Percentiles rank a stretch among this genome's conserved stretches.
phyloP scores from a whole-genome alignment of 73 alveolate genomes.

The Blepharisma stoltei region DNA sequence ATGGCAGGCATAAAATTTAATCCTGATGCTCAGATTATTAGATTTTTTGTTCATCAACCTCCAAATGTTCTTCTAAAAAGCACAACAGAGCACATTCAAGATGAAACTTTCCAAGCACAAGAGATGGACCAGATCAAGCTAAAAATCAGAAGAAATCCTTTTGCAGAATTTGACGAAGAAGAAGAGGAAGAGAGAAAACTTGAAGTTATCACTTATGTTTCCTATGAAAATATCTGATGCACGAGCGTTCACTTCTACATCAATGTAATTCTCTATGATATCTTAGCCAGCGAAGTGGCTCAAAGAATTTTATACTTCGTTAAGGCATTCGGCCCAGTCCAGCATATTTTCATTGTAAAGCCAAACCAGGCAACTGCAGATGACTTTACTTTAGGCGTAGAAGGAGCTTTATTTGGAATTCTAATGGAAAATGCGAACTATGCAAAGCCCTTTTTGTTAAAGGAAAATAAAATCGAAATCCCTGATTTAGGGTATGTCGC shows the following conservation, averaged over 20 bases:
- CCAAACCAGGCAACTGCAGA: background rate
- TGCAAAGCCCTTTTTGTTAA: background rate
- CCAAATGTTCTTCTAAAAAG: too few species aligned
- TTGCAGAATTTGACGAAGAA: constrained; percentile 1
- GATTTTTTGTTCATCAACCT: too few species aligned
- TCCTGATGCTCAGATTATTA: too few species aligned
- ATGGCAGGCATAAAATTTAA: too few species aligned
- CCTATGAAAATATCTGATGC: background rate
- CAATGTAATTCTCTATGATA: background rate
- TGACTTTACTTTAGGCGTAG: background rate
- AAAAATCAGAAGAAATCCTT: too few species aligned
- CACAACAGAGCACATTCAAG: too few species aligned
- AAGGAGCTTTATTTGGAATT: constrained; percentile 11
- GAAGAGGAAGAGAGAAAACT: background rate
- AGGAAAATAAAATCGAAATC: background rate
- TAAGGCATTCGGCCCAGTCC: background rate
- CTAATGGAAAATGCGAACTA: background rate
- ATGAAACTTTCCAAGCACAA: too few species aligned
- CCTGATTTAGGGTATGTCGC: background rate
- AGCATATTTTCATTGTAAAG: background rate
- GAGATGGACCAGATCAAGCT: too few species aligned
- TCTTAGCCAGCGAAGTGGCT: background rate
- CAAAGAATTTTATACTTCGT: background rate
- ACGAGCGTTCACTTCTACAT: background rate
- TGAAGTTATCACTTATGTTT: background rate